Base-by-base conservation (phyloP, 2,329 filamentous ascomycete species). In the Cytospora mali region DNA sequence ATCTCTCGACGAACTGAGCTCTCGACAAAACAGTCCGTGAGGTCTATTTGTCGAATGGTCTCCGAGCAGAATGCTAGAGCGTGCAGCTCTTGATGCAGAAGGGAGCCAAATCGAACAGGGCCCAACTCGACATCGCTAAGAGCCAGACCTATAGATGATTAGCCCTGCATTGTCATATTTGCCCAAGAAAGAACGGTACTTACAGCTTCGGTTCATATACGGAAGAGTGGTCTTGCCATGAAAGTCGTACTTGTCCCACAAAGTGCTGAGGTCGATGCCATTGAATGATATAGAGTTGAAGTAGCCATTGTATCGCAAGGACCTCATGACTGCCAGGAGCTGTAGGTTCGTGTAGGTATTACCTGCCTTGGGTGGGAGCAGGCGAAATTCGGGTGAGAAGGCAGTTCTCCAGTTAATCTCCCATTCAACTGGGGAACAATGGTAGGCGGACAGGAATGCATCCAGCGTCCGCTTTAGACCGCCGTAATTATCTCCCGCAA, bases 291-390 rank as follows among this genome's bases (percentile, higher is more conserved):
- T 71, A 0, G 82, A 81, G 62, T 81, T 83, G 72, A 86, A 86
- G 67, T 82, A 86, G 66, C 83, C 84, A 59, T 86, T 86, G 69
- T 84, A 86, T 11, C 84, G 77, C 63, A 86, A 71, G 1, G 84
- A 82, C 5, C 83, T 79, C 67, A 86, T 79, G 1, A 85, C 79
- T 11, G 84, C 84, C n/a, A 86, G 71, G 3, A 86, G 74, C 69
- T 86, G 84, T 42, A 82, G 70, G 4, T 79, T 72, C 4, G 77
- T 77, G 68, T 86, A 86, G 6, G 68, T 69, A 2, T 69, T 66
- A 3, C 74, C 73, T 2, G 73, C 71, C 61, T 71, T 73, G 3
- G 77, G 71, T 14, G 81, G 78, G 6, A 85, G 73, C 21, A 86
- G 74, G 10, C 82, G 79, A 62, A 86, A 85, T 57, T 84, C 80